Evolutionary conservation across 305 asterid species (phyloP), one percentile per base, ranked within the genome.

Genomic region (Fraxinus dipetala): DNA sequence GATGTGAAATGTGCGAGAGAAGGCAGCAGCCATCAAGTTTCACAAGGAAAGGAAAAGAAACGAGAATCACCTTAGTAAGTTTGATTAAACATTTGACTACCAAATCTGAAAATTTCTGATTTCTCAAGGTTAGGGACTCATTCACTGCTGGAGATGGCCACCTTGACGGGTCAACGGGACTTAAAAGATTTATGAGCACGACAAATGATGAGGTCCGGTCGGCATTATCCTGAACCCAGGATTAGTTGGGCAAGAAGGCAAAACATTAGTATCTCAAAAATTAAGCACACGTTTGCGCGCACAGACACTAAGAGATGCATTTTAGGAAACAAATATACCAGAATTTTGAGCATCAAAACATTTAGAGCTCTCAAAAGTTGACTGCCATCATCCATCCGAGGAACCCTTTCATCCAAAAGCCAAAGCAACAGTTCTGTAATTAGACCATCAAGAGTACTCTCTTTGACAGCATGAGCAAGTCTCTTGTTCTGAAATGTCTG

Each of bases 321-420:
- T 54, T 79, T 45, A 56, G 30, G 56, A 31, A 45, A 63, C 77
- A 61, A 78, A 28, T 20, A 78, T 87, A 97, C 99, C 97, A 97
- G 87, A 82, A 97, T 97, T 89, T 95, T 95, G 82, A 95, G 93
- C 99, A 97, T 95, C 87, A 97, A 87, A 87, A 97, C 98, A 87
- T 97, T 97, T 92, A 97, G 85, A 78, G 99, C 99, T 87, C 94
- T 92, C 89, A 95, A 84, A 83, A 97, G 99, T 87, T 97, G 99
- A 87, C 98, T 93, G 88, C 99, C 99, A 83, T 97, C 99, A 89
- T 97, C 99, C 99, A 97, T 95, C 85, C 86, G 90, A 1, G 98
- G 99, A 83, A 97, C 99, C 89, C 99, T 90, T 82, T 97, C 99
- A 84, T 97, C 99, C 91, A 97, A 91, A 85, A 97, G 99, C 99